These are phyloP conservation scores for Sclerotinia minor DNA, from an alignment of 2,329 filamentous ascomycete genomes.

Conservation along the genomic window DNA sequence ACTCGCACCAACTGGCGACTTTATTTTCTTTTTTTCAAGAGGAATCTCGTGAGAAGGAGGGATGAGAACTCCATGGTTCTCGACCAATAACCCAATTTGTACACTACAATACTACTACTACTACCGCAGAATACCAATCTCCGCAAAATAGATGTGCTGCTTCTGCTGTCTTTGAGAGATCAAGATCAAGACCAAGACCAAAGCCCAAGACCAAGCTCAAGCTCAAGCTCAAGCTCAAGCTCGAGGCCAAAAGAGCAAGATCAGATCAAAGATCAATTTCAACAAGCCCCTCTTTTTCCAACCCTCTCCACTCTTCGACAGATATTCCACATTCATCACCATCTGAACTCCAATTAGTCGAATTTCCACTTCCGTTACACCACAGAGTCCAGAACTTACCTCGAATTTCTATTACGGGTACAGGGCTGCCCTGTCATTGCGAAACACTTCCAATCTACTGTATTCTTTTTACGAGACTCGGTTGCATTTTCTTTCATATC, in stretches of 20 bases:
- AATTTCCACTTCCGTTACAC: slow-evolving; percentile 13
- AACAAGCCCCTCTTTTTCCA: slow-evolving; percentile 16
- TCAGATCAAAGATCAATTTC: background rate
- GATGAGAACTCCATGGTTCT: slow-evolving; percentile 5
- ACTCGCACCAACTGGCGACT: background rate
- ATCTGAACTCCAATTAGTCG: slow-evolving; percentile 14
- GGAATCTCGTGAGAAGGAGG: background rate
- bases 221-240: background rate
- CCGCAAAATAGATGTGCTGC: background rate
- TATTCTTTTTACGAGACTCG: slow-evolving; percentile 14
- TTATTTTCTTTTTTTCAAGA: background rate
- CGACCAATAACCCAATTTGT: background rate
- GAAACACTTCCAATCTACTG: slow-evolving; percentile 18
- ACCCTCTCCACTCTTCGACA: slow-evolving; percentile 17
- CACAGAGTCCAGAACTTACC: slow-evolving; percentile 21
- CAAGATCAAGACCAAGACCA: too few relatives aligned
- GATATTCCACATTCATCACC: slow-evolving; percentile 7
- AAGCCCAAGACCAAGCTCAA: background rate
- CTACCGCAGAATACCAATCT: background rate
- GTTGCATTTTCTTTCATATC: slow-evolving; percentile 13
- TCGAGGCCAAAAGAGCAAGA: too few relatives aligned
- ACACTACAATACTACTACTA: slow-evolving; percentile 1
- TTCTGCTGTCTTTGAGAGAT: background rate
- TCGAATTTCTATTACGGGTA: slow-evolving; percentile 6
- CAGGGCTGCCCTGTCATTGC: slow-evolving; percentile 19